Conservation (phyloP, 371 early-diverging fungal genomes). For the Apophysomyces sp. region DNA sequence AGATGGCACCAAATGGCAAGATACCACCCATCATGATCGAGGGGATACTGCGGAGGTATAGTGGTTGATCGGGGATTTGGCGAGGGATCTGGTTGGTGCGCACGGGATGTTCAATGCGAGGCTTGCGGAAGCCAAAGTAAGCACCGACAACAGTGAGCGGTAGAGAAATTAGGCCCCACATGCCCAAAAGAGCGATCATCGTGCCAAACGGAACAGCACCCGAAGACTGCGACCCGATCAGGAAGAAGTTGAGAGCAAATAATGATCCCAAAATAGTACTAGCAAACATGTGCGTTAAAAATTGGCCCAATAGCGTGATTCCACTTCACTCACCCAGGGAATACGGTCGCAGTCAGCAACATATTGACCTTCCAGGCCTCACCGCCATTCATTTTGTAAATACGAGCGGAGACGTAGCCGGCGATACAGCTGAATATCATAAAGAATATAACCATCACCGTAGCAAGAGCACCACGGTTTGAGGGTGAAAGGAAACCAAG, state of each 20-base stretch:
- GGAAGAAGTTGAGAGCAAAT: constrained; percentile 82
- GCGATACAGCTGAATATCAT: constrained; percentile 80
- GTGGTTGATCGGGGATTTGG: constrained; percentile 80
- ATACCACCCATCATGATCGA: constrained; percentile 81
- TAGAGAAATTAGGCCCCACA: constrained; percentile 88
- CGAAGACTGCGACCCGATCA: constrained; percentile 80
- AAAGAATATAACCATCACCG: constrained; percentile 85
- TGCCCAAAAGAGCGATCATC: constrained; percentile 77
- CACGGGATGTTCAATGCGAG: constrained; percentile 80
- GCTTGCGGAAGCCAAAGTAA: constrained; percentile 87
- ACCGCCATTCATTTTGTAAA: constrained; percentile 92
- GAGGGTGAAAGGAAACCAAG: constrained; percentile 95
- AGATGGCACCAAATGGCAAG: constrained; percentile 85
- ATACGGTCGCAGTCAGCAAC: constrained; percentile 75
- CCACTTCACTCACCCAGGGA: constrained; percentile 61
- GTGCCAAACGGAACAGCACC: constrained; percentile 91
- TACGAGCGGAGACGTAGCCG: constrained; percentile 82
- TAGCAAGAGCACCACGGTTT: constrained; percentile 86
- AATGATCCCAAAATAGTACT: constrained; percentile 63
- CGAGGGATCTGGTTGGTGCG: constrained; percentile 90
- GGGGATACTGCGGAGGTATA: constrained; percentile 66
- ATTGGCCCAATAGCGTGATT: background rate
- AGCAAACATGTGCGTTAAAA: background rate
- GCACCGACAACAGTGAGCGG: constrained; percentile 87
- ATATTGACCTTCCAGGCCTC: constrained; percentile 81